Evolutionary conservation across 768 basidiomycete species (phyloP).

Genomic region (Sporobolomyces pararoseus): DNA sequence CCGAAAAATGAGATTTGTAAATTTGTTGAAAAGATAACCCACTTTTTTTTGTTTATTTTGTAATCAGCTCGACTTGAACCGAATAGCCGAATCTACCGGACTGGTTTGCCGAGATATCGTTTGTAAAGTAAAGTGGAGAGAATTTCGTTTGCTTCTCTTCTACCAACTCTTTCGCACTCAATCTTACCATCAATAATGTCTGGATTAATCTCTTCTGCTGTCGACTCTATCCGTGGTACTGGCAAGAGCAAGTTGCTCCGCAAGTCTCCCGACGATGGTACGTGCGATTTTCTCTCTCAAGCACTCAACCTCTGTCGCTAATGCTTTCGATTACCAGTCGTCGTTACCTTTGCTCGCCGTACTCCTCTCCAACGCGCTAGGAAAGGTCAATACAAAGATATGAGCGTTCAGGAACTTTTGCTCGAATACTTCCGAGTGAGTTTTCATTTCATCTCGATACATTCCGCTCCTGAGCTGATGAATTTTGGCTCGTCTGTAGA

Average conservation of each 20-base stretch:
- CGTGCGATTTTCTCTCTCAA: not conserved
- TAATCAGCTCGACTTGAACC: not conserved
- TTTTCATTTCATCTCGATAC: not conserved
- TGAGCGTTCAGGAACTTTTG: conserved; percentile 40
- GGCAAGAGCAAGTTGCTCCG: conserved; percentile 36
- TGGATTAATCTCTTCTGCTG: conserved; percentile 20
- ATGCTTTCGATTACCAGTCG: conserved; percentile 58
- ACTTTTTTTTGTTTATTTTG: not conserved
- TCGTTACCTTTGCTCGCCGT: conserved; percentile 79
- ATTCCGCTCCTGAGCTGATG: not conserved
- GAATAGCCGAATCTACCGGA: not conserved
- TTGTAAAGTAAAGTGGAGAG: not conserved
- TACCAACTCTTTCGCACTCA: not conserved
- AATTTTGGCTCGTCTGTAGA: not conserved
- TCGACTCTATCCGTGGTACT: conserved; percentile 34
- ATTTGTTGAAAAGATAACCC: not conserved
- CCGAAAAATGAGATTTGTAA: too few species aligned
- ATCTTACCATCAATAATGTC: conserved; percentile 1
- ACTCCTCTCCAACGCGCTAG: conserved; percentile 86
- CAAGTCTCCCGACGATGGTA: conserved; percentile 41
- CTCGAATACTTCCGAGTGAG: conserved; percentile 37
- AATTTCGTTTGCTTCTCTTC: not conserved
- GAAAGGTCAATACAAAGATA: conserved; percentile 90
- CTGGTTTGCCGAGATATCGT: too few species aligned
- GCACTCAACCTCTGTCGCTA: not conserved